phyloP scores from a whole-genome alignment of 2,329 filamentous ascomycete genomes.

The Stylonectria norvegica region DNA sequence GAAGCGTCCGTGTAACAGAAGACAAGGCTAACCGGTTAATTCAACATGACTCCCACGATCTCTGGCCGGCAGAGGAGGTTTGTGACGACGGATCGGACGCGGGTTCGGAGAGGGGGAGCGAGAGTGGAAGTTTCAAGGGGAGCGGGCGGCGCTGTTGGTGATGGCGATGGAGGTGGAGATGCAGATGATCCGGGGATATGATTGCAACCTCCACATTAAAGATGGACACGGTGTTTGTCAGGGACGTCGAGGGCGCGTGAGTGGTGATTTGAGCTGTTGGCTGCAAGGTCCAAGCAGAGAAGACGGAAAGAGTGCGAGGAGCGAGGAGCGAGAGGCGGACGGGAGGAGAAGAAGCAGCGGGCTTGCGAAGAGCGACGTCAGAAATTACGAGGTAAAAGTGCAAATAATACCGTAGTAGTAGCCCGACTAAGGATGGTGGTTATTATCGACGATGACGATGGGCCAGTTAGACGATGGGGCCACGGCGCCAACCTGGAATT shows the following conservation, averaged over 20 bases:
- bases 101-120: slow-evolving; percentile 8
- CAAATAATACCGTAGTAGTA: too few species aligned
- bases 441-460: too few species aligned
- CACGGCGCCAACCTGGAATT: too few species aligned
- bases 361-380: too few species aligned
- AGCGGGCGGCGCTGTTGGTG: too few species aligned
- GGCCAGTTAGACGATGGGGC: too few species aligned
- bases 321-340: too few species aligned
- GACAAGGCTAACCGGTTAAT: slow-evolving; percentile 18
- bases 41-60: slow-evolving; percentile 26
- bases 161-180: background rate
- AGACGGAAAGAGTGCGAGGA: slow-evolving; percentile 23
- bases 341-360: too few species aligned
- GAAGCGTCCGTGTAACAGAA: slow-evolving; percentile 21
- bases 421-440: too few species aligned
- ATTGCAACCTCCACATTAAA: slow-evolving; percentile 25
- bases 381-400: too few species aligned
- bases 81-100: slow-evolving; percentile 5
- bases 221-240: too few species aligned
- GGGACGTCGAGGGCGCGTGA: slow-evolving; percentile 21
- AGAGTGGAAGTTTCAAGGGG: slow-evolving; percentile 12
- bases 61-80: slow-evolving; percentile 27
- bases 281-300: slow-evolving; percentile 8
- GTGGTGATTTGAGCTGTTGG: too few species aligned
- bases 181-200: slow-evolving; percentile 2